phyloP scores from a whole-genome alignment of 352 stramenopile genomes.

The Plasmopara halstedii region DNA sequence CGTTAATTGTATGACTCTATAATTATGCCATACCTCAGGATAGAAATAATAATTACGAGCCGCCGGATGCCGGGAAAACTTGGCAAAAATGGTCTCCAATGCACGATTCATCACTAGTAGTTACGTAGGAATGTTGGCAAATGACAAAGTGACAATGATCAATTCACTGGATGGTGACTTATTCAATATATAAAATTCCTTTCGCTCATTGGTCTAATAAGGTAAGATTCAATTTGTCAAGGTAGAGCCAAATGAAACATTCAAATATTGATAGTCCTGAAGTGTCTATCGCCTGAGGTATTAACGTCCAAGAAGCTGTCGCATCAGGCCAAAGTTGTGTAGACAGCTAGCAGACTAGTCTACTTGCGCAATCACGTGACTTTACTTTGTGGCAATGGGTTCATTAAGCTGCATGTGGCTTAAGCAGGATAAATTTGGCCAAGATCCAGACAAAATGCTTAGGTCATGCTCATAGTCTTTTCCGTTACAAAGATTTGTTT shows the following conservation, averaged over 20 bases:
- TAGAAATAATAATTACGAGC: slow-evolving; percentile 51
- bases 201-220: slow-evolving; percentile 1
- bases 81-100: slow-evolving; percentile 56
- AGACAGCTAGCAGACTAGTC: slow-evolving; percentile 69
- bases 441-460: slow-evolving; percentile 79
- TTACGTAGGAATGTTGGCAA: neutral
- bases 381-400: slow-evolving; percentile 54
- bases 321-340: slow-evolving; percentile 64
- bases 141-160: slow-evolving; percentile 10
- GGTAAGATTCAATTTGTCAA: neutral
- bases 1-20: neutral
- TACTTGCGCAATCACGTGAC: slow-evolving; percentile 80
- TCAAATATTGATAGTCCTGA: too few relatives aligned
- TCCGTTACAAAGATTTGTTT: neutral
- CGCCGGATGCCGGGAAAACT: slow-evolving; percentile 37
- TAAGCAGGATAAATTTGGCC: slow-evolving; percentile 54
- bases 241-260: too few relatives aligned
- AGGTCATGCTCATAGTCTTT: too few relatives aligned
- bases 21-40: slow-evolving; percentile 30
- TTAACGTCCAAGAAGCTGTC: slow-evolving; percentile 69
- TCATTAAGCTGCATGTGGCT: slow-evolving; percentile 42
- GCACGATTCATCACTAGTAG: slow-evolving; percentile 47
- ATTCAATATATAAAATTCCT: neutral
- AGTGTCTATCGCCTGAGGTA: slow-evolving; percentile 66
- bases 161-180: neutral